Conservation (phyloP, 306 rosid species). For the Sicyos baderoa region DNA sequence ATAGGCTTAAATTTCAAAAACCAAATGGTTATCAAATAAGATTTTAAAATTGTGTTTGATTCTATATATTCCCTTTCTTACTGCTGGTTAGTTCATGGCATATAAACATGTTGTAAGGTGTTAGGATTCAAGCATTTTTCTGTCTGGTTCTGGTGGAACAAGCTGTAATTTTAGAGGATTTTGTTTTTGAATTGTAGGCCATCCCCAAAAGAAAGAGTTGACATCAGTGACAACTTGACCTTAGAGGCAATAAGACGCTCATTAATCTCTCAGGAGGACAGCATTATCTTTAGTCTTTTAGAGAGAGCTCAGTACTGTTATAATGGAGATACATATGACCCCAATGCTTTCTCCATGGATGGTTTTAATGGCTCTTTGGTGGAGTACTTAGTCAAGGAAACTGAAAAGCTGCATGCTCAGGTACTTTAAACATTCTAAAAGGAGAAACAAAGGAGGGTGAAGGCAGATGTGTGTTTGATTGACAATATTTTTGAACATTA, state of each 20-base stretch:
- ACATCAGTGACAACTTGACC: slow-evolving; percentile 44
- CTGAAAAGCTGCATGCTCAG: slow-evolving; percentile 64
- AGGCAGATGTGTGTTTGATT: slow-evolving; percentile 15
- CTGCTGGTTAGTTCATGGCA: not conserved
- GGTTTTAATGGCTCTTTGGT: slow-evolving; percentile 53
- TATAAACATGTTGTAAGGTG: not conserved
- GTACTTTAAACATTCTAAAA: slow-evolving; percentile 20
- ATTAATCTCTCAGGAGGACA: slow-evolving; percentile 57
- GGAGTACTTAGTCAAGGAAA: slow-evolving; percentile 50
- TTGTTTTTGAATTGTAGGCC: slow-evolving; percentile 1
- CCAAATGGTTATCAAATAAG: no score
- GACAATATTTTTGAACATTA: slow-evolving; percentile 24
- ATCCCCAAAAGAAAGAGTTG: slow-evolving; percentile 36
- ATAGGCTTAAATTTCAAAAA: no score
- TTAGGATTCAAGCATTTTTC: not conserved
- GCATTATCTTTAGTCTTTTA: slow-evolving; percentile 52
- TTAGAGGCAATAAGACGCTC: slow-evolving; percentile 41
- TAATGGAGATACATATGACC: slow-evolving; percentile 46
- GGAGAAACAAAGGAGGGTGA: not conserved
- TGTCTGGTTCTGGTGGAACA: not conserved
- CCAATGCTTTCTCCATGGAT: slow-evolving; percentile 34
- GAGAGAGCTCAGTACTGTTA: slow-evolving; percentile 54
- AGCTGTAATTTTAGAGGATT: not conserved
- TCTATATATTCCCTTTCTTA: not conserved
- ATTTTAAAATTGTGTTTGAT: not conserved